A percentile compares a stretch with the other conserved stretches of the same genome.
These are phyloP conservation scores for Urochloa ruziziensis DNA, from an alignment of 176 grass and related monocot genomes.

Conservation along the genomic window DNA sequence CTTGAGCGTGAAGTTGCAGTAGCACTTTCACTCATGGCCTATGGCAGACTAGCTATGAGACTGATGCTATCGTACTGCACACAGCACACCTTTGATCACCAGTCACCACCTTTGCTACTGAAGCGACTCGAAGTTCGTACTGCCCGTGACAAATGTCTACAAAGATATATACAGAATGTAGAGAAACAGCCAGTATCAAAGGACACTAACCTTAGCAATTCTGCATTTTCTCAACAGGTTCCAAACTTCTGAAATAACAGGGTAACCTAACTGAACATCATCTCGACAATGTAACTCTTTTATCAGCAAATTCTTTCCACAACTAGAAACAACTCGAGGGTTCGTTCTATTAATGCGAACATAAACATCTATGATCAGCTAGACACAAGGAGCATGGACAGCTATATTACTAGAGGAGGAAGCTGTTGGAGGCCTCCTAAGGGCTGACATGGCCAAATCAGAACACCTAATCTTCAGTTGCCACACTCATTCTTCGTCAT, in stretches of 20 bases:
- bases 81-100: too few species aligned
- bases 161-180: neutral
- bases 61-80: too few species aligned
- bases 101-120: too few species aligned
- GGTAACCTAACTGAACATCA: conserved; percentile 17
- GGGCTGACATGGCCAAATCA: conserved; percentile 11
- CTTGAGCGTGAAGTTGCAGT: too few species aligned
- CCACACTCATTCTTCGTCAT: conserved; percentile 4
- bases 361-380: conserved; percentile 13
- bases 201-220: neutral
- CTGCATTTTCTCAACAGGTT: neutral
- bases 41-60: too few species aligned
- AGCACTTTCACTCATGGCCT: too few species aligned
- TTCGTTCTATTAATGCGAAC: conserved; percentile 34
- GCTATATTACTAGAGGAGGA: neutral
- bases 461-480: conserved; percentile 1
- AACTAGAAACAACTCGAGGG: conserved; percentile 15
- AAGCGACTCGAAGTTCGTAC: too few species aligned
- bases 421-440: neutral
- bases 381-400: conserved; percentile 22
- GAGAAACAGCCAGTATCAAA: neutral
- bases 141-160: too few species aligned
- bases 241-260: conserved; percentile 5
- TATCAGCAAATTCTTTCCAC: conserved; percentile 27
- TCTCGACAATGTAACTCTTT: neutral